These are phyloP conservation scores for Rhinocladiella similis DNA, from an alignment of 2,329 filamentous ascomycete genomes.

Conservation along the genomic window DNA sequence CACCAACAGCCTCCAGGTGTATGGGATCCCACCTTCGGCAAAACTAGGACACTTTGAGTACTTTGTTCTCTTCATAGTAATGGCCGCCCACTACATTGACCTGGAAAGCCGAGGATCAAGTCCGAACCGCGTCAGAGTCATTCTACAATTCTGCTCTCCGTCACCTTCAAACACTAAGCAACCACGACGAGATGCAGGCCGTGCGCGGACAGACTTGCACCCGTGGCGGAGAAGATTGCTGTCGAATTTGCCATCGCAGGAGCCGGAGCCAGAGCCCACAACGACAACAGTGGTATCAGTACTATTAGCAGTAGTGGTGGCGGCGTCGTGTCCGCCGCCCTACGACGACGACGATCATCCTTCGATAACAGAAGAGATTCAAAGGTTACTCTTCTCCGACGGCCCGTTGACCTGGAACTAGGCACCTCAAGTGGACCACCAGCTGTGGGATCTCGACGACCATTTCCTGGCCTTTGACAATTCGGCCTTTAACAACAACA, in stretches of 20 bases:
- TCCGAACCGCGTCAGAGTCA: slow-evolving; percentile 8
- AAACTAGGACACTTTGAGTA: slow-evolving; percentile 1
- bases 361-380: slow-evolving; percentile 1
- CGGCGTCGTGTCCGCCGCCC: too few relatives aligned
- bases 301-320: too few relatives aligned
- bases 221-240: neutral
- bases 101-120: slow-evolving; percentile 16
- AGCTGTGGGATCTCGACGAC: neutral
- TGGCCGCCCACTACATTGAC: slow-evolving; percentile 13
- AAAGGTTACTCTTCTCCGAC: neutral
- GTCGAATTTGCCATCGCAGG: neutral
- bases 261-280: too few relatives aligned
- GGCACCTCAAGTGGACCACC: neutral
- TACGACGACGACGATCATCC: neutral
- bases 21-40: neutral
- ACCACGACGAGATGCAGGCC: slow-evolving; percentile 8
- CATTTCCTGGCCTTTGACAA: neutral
- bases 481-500: neutral
- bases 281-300: neutral
- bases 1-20: neutral
- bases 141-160: slow-evolving; percentile 14
- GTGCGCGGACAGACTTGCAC: neutral
- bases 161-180: slow-evolving; percentile 6
- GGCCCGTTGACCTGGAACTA: neutral
- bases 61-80: slow-evolving; percentile 11